Conservation (phyloP, 2,329 filamentous ascomycete genomes). For the Neonectria ditissima region DNA sequence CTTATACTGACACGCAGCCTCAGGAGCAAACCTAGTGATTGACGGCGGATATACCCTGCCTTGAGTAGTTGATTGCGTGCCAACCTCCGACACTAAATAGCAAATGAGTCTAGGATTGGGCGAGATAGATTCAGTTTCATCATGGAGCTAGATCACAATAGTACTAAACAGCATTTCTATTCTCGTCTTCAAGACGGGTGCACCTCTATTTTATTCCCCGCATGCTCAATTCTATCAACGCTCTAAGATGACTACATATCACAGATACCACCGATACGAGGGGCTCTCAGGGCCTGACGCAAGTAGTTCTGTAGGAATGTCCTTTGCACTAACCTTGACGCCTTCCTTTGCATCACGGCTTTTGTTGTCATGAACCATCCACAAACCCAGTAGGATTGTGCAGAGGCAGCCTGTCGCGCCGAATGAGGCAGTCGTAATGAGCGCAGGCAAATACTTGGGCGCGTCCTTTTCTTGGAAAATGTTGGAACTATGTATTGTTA, state of each 20-base stretch:
- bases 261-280: conserved; percentile 24
- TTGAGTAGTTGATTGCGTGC: conserved; percentile 24
- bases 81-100: background rate
- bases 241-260: background rate
- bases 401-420: conserved; percentile 22
- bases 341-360: conserved; percentile 20
- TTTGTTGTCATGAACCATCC: conserved; percentile 26
- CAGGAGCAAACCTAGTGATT: conserved; percentile 43
- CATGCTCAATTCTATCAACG: background rate
- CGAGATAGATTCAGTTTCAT: too few relatives aligned
- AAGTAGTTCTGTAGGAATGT: conserved; percentile 26
- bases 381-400: conserved; percentile 17
- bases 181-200: background rate
- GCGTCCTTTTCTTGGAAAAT: conserved; percentile 29
- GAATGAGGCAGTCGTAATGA: conserved; percentile 26
- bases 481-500: conserved; percentile 17
- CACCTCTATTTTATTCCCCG: background rate
- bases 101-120: too few relatives aligned
- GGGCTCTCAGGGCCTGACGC: conserved; percentile 22
- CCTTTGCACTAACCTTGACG: conserved; percentile 17
- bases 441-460: conserved; percentile 24
- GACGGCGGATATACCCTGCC: conserved; percentile 44
- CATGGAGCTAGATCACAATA: background rate
- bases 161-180: background rate
- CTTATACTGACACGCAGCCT: background rate